phyloP scores from a whole-genome alignment of 148 eudicot species.

The Nyssa sinensis region DNA sequence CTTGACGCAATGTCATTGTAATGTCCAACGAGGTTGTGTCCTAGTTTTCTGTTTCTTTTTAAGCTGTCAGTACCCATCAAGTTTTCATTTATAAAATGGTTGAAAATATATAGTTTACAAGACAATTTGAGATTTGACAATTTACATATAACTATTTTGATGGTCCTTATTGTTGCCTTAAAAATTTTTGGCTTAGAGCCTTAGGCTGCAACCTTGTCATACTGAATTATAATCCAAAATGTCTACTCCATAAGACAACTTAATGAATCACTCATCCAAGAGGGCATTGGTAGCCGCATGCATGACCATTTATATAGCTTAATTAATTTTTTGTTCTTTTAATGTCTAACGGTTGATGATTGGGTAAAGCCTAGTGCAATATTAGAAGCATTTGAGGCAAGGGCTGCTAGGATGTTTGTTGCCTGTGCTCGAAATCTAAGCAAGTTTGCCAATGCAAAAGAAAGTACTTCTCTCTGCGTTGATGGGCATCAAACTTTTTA shows the following conservation, averaged over 20 bases:
- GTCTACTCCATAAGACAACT: no score
- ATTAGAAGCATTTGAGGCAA: slow-evolving; percentile 87
- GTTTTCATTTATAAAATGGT: not conserved
- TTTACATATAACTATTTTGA: not conserved
- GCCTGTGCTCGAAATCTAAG: slow-evolving; percentile 63
- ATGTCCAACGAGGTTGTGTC: slow-evolving; percentile 61
- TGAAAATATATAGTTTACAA: not conserved
- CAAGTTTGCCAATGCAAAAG: slow-evolving; percentile 72
- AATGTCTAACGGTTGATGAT: slow-evolving; percentile 71
- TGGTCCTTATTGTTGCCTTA: no score
- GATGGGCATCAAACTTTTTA: not conserved
- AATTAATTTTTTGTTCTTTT: slow-evolving; percentile 15
- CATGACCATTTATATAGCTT: not conserved
- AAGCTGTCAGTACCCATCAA: not conserved
- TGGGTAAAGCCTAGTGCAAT: slow-evolving; percentile 72
- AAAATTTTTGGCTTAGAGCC: not conserved
- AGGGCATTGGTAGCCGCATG: no score
- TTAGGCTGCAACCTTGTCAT: not conserved
- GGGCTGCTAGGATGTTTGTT: slow-evolving; percentile 82
- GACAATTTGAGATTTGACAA: not conserved
- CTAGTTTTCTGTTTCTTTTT: not conserved
- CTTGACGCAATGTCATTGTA: slow-evolving; percentile 55
- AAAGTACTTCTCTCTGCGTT: slow-evolving; percentile 42
- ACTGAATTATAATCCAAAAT: not conserved
- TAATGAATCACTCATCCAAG: no score